These are phyloP conservation scores for Penicillium antarcticum DNA, from an alignment of 495 filamentous ascomycete species.

Conservation along the genomic window DNA sequence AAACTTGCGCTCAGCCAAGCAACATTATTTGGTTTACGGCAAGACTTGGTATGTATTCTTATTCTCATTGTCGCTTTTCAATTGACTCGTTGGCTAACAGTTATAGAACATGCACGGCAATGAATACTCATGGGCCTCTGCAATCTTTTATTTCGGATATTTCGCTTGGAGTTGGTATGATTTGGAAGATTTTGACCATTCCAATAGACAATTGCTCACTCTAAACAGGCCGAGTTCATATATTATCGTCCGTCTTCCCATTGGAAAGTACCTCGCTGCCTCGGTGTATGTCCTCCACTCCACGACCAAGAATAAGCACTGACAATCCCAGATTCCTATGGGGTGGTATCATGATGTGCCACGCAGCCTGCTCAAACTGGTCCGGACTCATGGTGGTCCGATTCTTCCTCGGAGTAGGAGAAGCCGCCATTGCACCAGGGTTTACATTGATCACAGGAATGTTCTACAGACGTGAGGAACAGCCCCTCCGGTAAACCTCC, in stretches of 20 bases:
- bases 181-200: not conserved
- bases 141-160: slow-evolving; percentile 52
- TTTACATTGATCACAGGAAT: slow-evolving; percentile 44
- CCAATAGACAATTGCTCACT: not conserved
- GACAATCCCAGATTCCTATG: slow-evolving; percentile 30
- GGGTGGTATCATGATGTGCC: slow-evolving; percentile 34
- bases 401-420: slow-evolving; percentile 55
- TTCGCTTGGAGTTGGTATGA: slow-evolving; percentile 44
- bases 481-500: slow-evolving; percentile 42
- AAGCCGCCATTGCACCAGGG: slow-evolving; percentile 43
- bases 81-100: not conserved
- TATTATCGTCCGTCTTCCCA: slow-evolving; percentile 53
- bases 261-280: slow-evolving; percentile 48
- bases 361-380: slow-evolving; percentile 49
- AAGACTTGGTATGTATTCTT: slow-evolving; percentile 29
- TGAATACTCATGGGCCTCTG: slow-evolving; percentile 48
- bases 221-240: slow-evolving; percentile 39
- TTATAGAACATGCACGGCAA: slow-evolving; percentile 31
- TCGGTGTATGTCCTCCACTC: slow-evolving; percentile 22
- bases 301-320: not conserved
- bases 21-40: slow-evolving; percentile 43
- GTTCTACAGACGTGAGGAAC: slow-evolving; percentile 50
- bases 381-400: slow-evolving; percentile 46
- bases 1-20: slow-evolving; percentile 53
- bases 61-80: not conserved